Conservation (phyloP, 139 green algal genomes). For the Asterochloris erici region DNA sequence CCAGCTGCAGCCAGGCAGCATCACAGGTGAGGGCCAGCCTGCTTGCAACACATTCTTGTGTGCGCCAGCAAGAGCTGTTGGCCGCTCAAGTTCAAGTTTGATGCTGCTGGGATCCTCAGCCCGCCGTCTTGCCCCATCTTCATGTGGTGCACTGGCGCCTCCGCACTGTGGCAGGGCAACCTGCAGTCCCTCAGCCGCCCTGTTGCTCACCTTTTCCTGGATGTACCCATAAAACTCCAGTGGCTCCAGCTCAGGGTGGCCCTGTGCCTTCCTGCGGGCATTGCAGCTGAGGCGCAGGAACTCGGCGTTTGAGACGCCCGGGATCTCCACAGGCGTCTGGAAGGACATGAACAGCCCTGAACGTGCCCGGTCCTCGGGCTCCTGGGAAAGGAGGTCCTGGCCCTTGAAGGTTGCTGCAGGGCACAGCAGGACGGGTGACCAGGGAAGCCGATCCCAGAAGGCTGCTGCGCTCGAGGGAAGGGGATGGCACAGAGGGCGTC, state of each 20-base stretch:
- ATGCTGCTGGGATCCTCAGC: no score
- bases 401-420: constrained; percentile 81
- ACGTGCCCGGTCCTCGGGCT: constrained; percentile 88
- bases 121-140: no score
- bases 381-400: constrained; percentile 87
- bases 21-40: neutral
- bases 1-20: constrained; percentile 54
- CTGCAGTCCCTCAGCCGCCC: neutral
- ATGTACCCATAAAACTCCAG: constrained; percentile 98
- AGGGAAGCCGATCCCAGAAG: neutral
- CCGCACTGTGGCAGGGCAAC: neutral
- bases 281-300: constrained; percentile 96
- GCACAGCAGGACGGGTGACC: neutral
- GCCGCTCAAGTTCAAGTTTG: no score
- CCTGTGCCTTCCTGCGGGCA: constrained; percentile 68
- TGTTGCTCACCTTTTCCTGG: neutral
- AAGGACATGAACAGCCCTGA: constrained; percentile 92
- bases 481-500: neutral
- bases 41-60: no score
- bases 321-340: constrained; percentile 89
- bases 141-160: no score
- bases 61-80: no score
- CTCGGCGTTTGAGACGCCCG: constrained; percentile 95
- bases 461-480: neutral
- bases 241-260: constrained; percentile 90